Percentiles rank a stretch among this genome's conserved stretches.
Conservation (phyloP, 139 green algal species). For the Coccomyxa sp. region DNA sequence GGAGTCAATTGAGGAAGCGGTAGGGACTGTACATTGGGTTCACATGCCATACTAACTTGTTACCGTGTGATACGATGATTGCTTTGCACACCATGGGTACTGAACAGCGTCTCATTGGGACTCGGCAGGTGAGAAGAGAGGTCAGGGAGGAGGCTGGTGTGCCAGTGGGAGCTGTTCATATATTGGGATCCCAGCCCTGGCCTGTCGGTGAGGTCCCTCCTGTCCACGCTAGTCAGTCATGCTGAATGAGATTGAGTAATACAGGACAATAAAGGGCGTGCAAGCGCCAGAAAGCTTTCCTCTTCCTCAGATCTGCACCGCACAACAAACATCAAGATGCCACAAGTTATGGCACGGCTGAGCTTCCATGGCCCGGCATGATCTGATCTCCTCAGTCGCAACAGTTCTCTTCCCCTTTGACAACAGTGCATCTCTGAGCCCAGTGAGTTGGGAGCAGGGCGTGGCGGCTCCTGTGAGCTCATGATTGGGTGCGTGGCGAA, state of each 20-base stretch:
- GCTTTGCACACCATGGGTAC: not conserved
- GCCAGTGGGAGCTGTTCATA: slow-evolving; percentile 24
- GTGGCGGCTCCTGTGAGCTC: slow-evolving; percentile 69
- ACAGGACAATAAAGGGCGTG: not conserved
- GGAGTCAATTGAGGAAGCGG: slow-evolving; percentile 78
- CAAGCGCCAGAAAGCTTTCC: not conserved
- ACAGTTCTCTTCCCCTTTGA: not conserved
- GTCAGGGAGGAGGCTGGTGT: slow-evolving; percentile 60
- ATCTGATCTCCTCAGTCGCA: no score
- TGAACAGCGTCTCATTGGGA: not conserved
- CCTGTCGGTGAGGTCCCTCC: slow-evolving; percentile 39
- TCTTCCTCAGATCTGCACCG: not conserved
- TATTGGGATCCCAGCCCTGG: slow-evolving; percentile 68
- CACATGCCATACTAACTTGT: not conserved
- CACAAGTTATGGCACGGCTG: not conserved
- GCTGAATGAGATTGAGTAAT: not conserved
- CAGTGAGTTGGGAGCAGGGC: slow-evolving; percentile 18
- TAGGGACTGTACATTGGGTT: slow-evolving; percentile 28
- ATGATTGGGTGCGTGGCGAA: slow-evolving; percentile 85
- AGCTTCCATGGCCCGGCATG: no score
- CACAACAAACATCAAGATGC: not conserved
- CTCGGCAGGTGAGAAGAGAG: not conserved
- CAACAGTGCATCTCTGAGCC: not conserved
- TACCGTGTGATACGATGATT: not conserved
- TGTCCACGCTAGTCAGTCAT: no score